These are phyloP conservation scores for Agrocybe pediades DNA, from an alignment of 768 basidiomycete species.

Conservation along the genomic window DNA sequence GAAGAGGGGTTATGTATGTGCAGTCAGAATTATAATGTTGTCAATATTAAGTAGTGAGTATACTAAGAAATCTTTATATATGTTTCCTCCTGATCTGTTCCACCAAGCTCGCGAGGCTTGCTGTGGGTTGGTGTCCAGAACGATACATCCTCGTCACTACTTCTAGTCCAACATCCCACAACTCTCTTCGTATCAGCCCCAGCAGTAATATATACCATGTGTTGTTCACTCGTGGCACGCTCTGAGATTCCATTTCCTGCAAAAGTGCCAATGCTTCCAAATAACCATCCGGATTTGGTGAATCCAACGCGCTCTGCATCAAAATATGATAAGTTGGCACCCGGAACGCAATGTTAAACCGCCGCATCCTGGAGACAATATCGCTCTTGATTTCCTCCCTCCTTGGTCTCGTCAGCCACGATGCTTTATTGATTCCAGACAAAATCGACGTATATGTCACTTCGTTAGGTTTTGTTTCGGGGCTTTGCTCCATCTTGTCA, in stretches of 20 bases:
- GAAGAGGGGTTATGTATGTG: neutral
- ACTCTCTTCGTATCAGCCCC: conserved; percentile 57
- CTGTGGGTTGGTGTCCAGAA: conserved; percentile 45
- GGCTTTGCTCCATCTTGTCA: conserved; percentile 68
- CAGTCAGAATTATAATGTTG: too few relatives aligned
- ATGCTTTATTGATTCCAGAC: conserved; percentile 65
- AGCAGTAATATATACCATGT: conserved; percentile 80
- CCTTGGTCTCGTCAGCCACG: conserved; percentile 46
- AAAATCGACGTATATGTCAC: conserved; percentile 86
- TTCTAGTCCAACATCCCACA: conserved; percentile 62
- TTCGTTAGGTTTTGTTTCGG: conserved; percentile 59
- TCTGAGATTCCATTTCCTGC: conserved; percentile 56
- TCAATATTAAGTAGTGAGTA: neutral
- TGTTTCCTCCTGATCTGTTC: conserved; percentile 38
- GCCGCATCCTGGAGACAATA: conserved; percentile 62
- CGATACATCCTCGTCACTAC: conserved; percentile 62
- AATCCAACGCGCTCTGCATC: conserved; percentile 65
- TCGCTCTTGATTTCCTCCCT: conserved; percentile 48
- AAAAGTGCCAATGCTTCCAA: conserved; percentile 59
- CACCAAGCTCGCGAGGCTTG: conserved; percentile 50
- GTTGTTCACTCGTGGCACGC: conserved; percentile 51
- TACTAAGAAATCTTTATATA: conserved; percentile 1
- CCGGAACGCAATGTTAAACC: conserved; percentile 52
- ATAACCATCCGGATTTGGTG: conserved; percentile 49
- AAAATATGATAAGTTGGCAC: conserved; percentile 78